Conservation (phyloP, 2,329 filamentous ascomycete species). For the Xylaria hypoxylon region DNA sequence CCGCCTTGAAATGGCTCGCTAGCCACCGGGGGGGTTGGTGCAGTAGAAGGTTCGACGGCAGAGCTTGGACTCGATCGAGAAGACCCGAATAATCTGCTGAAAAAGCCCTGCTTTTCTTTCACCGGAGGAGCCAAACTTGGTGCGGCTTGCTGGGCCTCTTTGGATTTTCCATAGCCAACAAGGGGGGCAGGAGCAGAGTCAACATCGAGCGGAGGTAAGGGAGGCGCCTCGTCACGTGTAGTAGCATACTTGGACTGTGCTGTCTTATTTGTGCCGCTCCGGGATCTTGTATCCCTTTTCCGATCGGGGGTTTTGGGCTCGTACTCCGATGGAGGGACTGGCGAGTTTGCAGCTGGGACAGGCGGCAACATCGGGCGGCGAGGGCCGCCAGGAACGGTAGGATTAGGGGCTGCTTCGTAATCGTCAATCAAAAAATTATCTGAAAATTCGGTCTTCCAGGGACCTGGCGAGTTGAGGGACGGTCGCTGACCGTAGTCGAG, state of each 20-base stretch:
- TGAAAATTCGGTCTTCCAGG: slow-evolving; percentile 63
- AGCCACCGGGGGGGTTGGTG: slow-evolving; percentile 54
- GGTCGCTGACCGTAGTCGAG: slow-evolving; percentile 73
- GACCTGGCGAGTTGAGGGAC: slow-evolving; percentile 48
- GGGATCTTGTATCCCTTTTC: slow-evolving; percentile 69
- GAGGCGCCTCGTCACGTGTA: slow-evolving; percentile 46
- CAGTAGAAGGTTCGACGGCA: slow-evolving; percentile 33
- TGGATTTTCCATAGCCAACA: slow-evolving; percentile 69
- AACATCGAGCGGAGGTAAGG: slow-evolving; percentile 49
- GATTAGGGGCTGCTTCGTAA: slow-evolving; percentile 86
- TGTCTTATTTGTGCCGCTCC: slow-evolving; percentile 48
- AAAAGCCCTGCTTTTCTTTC: slow-evolving; percentile 87
- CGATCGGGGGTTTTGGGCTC: slow-evolving; percentile 49
- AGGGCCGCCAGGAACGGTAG: slow-evolving; percentile 84
- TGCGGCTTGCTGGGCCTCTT: slow-evolving; percentile 61
- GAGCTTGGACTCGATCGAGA: slow-evolving; percentile 62
- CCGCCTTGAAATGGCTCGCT: slow-evolving; percentile 55
- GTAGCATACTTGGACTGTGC: slow-evolving; percentile 47
- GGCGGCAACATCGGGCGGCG: slow-evolving; percentile 58
- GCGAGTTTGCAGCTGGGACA: slow-evolving; percentile 54
- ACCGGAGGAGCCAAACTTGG: slow-evolving; percentile 58
- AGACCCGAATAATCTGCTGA: slow-evolving; percentile 89
- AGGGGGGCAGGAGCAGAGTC: slow-evolving; percentile 69
- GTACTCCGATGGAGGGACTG: slow-evolving; percentile 56
- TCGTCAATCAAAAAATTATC: slow-evolving; percentile 66